Conservation (phyloP, 139 green algal species). For the Micromonas pusilla region DNA sequence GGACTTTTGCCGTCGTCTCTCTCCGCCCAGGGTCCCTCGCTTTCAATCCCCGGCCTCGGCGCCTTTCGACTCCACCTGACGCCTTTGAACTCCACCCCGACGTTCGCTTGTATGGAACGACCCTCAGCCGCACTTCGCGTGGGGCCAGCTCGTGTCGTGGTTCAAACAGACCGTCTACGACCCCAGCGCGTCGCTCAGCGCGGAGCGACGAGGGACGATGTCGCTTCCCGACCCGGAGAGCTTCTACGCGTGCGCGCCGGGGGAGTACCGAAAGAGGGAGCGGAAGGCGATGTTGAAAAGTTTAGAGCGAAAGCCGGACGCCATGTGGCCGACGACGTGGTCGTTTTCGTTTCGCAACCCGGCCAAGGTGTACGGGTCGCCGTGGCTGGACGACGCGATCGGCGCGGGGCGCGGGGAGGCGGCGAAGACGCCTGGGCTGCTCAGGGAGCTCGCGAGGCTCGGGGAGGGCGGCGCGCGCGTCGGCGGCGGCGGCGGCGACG, state of each 20-base stretch:
- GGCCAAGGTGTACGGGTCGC: slow-evolving; percentile 68
- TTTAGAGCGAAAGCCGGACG: slow-evolving; percentile 51
- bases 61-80: too few relatives aligned
- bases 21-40: too few relatives aligned
- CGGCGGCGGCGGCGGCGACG: background rate
- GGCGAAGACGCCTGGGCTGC: background rate
- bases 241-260: slow-evolving; percentile 17
- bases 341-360: slow-evolving; percentile 72
- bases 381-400: slow-evolving; percentile 62
- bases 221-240: slow-evolving; percentile 77
- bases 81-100: too few relatives aligned
- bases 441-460: background rate
- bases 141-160: slow-evolving; percentile 77
- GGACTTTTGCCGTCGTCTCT: too few relatives aligned
- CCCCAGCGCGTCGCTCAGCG: slow-evolving; percentile 65
- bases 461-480: background rate
- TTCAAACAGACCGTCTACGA: slow-evolving; percentile 89
- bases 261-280: slow-evolving; percentile 27
- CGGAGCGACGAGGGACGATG: slow-evolving; percentile 70
- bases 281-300: slow-evolving; percentile 54
- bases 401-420: background rate
- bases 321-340: slow-evolving; percentile 60
- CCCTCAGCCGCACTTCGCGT: slow-evolving; percentile 68
- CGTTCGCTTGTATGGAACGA: too few relatives aligned
- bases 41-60: too few relatives aligned